Conservation (phyloP, 1,284 basidiomycete genomes). For the Malassezia pachydermatis region DNA sequence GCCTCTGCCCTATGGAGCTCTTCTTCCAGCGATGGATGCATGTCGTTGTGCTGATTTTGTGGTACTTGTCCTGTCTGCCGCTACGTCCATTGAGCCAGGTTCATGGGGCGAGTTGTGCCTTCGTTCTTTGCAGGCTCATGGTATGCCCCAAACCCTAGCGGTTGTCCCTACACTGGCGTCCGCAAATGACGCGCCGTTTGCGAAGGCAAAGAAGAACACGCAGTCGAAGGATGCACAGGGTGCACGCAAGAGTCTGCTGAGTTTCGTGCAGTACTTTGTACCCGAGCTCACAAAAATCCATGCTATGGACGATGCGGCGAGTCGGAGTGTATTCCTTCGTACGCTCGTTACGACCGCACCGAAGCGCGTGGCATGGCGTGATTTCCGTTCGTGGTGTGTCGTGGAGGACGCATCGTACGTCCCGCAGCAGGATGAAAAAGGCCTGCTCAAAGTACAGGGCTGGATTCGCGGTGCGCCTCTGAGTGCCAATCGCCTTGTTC, state of each 20-base stretch:
- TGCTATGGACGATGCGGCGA: constrained; percentile 58
- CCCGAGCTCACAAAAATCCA: constrained; percentile 62
- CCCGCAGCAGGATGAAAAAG: constrained; percentile 33
- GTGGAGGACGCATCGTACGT: constrained; percentile 55
- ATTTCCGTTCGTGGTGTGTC: constrained; percentile 68
- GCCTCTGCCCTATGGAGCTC: constrained; percentile 51
- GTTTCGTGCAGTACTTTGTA: constrained; percentile 80
- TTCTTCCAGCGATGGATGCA: constrained; percentile 74
- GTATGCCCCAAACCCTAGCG: constrained; percentile 66
- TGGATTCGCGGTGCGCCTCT: constrained; percentile 69
- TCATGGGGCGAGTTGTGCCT: constrained; percentile 78
- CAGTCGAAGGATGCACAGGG: constrained; percentile 32
- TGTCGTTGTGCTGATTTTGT: constrained; percentile 85
- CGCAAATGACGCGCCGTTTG: constrained; percentile 7
- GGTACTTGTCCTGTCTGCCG: constrained; percentile 69
- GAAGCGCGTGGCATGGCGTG: constrained; percentile 65
- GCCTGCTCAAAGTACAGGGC: constrained; percentile 65
- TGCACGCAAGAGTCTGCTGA: constrained; percentile 38
- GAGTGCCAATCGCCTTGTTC: constrained; percentile 74
- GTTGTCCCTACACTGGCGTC: constrained; percentile 48
- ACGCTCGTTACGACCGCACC: constrained; percentile 41
- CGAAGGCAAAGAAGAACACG: not conserved
- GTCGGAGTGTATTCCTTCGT: constrained; percentile 56
- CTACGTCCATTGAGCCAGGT: constrained; percentile 62
- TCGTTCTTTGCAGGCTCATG: constrained; percentile 58